A percentile compares a stretch with the other conserved stretches of the same genome.
phyloP scores from a whole-genome alignment of 305 asterid genomes.

The Solanum chacoense region DNA sequence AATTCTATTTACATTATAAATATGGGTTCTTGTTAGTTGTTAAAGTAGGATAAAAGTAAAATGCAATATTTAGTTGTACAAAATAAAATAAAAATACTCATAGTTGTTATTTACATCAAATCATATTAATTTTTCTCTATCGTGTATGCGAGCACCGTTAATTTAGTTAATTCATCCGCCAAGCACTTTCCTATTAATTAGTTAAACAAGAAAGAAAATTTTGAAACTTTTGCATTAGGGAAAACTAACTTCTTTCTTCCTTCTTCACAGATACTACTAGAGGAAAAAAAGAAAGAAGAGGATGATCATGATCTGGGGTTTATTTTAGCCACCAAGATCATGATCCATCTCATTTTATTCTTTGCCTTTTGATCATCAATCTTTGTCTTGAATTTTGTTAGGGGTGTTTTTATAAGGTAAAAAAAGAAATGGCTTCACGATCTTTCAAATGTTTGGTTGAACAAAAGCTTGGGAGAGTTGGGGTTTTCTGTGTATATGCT shows the following conservation, averaged over 20 bases:
- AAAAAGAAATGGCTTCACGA: conserved; percentile 18
- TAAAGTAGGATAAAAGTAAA: not conserved
- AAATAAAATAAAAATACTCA: not conserved
- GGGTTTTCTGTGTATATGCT: conserved; percentile 36
- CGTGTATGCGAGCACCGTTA: conserved; percentile 27
- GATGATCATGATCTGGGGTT: conserved; percentile 49
- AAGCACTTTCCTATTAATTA: conserved; percentile 3
- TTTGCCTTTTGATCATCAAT: not conserved
- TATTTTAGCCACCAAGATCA: conserved; percentile 25
- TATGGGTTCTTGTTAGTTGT: not conserved
- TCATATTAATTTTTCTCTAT: not conserved
- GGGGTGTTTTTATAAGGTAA: not conserved
- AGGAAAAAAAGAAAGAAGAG: conserved; percentile 21
- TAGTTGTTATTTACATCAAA: not conserved
- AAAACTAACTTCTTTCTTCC: not conserved
- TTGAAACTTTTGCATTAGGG: conserved; percentile 17
- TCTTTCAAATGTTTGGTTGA: conserved; percentile 32
- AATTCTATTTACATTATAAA: not conserved
- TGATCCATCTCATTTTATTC: conserved; percentile 38
- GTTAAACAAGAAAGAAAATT: conserved; percentile 6
- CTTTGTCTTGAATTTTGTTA: not conserved
- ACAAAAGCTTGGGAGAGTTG: conserved; percentile 41
- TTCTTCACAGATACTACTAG: not conserved
- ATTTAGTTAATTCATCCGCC: conserved; percentile 30
- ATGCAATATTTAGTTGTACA: not conserved